A percentile compares a stretch with the other conserved stretches of the same genome.
Evolutionary conservation across 352 stramenopile species (phyloP).

Genomic region (Elongisporangium undulatum): DNA sequence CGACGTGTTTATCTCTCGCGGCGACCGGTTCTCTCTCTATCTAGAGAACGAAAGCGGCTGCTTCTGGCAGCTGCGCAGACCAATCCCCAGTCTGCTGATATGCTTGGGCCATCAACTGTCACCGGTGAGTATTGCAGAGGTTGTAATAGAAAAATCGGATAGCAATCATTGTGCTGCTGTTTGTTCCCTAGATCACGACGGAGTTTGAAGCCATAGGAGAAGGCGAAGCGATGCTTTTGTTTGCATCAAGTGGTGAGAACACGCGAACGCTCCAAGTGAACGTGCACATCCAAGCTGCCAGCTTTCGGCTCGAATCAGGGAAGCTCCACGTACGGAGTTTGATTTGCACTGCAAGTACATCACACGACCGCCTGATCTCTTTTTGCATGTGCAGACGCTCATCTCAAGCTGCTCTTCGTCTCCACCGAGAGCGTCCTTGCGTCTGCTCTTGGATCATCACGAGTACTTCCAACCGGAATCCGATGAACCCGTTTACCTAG

Average conservation of each 20-base stretch:
- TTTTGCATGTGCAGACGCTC: conserved; percentile 2
- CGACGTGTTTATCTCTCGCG: conserved; percentile 4
- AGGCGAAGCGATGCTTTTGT: conserved; percentile 4
- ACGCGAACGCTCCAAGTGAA: conserved; percentile 1
- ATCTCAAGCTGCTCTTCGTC: neutral
- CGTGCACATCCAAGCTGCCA: conserved; percentile 7
- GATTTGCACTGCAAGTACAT: neutral
- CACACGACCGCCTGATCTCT: neutral
- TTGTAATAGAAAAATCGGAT: too few species aligned
- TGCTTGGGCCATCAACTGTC: conserved; percentile 11
- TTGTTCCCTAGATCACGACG: neutral
- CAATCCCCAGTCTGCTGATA: neutral
- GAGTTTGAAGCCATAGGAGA: conserved; percentile 3
- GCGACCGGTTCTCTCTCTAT: neutral
- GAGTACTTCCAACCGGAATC: conserved; percentile 14
- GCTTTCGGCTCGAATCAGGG: conserved; percentile 11
- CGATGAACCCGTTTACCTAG: neutral
- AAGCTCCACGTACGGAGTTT: conserved; percentile 9
- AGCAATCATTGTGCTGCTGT: neutral
- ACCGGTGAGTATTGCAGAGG: conserved; percentile 10
- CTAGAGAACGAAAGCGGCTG: conserved; percentile 4
- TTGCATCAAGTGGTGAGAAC: neutral
- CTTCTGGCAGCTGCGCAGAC: neutral
- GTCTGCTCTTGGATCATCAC: conserved; percentile 12
- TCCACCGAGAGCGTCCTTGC: neutral